Base-by-base conservation (phyloP, 2,329 filamentous ascomycete genomes). In the Ceratocystis albifundus region DNA sequence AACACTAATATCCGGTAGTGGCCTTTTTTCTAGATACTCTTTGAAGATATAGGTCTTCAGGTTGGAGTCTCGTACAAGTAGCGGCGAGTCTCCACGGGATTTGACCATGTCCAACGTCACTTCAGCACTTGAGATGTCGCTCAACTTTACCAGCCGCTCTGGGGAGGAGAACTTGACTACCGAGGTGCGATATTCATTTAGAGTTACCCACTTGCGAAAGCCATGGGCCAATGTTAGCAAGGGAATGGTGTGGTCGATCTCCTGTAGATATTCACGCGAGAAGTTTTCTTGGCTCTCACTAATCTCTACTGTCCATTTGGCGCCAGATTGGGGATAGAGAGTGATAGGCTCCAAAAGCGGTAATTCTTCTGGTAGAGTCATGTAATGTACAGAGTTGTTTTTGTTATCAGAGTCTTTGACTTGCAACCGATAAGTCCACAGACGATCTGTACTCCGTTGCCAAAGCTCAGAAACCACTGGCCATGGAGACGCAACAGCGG, bases 401-500 rank as follows among this genome's bases (percentile, higher is more conserved):
- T 65, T 61, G 0, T 72, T 74, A 3, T 73, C 67, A 5, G 73
- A 71, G 50, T 78, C 77, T 4, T 72, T 66, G 5, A 80, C 71
- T 4, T 69, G 74, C 70, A 77, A 4, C 71, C 68, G 20, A 70
- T 75, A 71, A 63, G 71, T 22, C 73, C 71, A 70, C 66, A 68
- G 70, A n/a, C 69, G 64, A 0, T 65, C 61, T 59, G 12, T 59
- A 0, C 36, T 32, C 0, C 68, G 55, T 17, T 69, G 70, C 82
- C 82, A 84, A 3, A 73, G 72, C 22, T 71, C 70, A 0, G 79
- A 77, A 7, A 83, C 70, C 3, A 70, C 64, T 0, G 68, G 66
- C 82, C 82, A 85, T 0, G 82, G 82, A 25, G 77, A 77, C 64
- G 78, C 74, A 17, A 75, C 72, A 4, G 74, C 71, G 3, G 75